Evolutionary conservation across 129 eudicot genomes (phyloP).

Genomic region (Calendula officinalis): DNA sequence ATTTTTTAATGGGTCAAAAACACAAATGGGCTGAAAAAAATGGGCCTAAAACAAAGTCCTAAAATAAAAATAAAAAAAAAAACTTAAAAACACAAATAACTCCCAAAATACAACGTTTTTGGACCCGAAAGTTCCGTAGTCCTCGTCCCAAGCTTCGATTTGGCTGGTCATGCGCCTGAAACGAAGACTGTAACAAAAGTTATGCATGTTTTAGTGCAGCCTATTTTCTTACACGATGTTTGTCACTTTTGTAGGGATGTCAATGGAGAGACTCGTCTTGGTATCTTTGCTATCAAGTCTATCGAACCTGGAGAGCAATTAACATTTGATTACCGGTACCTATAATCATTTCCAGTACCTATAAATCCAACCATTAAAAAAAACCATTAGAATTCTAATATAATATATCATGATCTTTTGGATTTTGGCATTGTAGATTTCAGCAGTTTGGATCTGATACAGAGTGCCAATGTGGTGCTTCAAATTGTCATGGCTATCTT

Average conservation of each 20-base stretch:
- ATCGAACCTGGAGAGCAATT: constrained; percentile 66
- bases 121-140: too few relatives aligned
- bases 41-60: too few relatives aligned
- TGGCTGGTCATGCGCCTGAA: too few relatives aligned
- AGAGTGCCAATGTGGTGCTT: constrained; percentile 69
- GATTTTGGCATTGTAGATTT: constrained; percentile 44
- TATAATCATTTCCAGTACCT: neutral
- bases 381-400: neutral
- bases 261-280: constrained; percentile 72
- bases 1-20: too few relatives aligned
- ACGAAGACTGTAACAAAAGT: too few relatives aligned
- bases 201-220: too few relatives aligned
- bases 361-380: neutral
- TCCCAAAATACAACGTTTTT: too few relatives aligned
- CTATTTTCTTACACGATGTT: too few relatives aligned
- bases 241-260: constrained; percentile 53
- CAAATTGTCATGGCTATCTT: constrained; percentile 64
- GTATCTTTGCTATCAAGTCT: constrained; percentile 67
- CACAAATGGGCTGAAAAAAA: too few relatives aligned
- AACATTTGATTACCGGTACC: constrained; percentile 75
- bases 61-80: too few relatives aligned
- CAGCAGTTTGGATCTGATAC: constrained; percentile 65
- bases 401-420: neutral
- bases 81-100: too few relatives aligned
- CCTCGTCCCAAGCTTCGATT: too few relatives aligned